A percentile compares a stretch with the other conserved stretches of the same genome.
Conservation (phyloP, 2,329 filamentous ascomycete genomes). For the Sphaerostilbella broomeana region DNA sequence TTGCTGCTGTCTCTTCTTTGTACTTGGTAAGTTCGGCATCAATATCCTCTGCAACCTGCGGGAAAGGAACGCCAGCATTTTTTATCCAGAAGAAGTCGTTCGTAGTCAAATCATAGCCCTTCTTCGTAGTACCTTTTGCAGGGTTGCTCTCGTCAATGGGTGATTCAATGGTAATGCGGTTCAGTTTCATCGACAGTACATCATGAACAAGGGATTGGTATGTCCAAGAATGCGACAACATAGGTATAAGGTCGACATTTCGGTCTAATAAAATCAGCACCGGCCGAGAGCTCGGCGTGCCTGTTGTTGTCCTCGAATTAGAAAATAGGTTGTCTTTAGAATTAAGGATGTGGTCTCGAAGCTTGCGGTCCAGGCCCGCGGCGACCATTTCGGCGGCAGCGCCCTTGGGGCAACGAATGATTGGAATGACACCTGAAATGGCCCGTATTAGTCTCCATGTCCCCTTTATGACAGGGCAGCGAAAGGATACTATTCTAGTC, state of each 20-base stretch:
- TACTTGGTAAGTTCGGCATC: slow-evolving; percentile 90
- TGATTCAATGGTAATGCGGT: slow-evolving; percentile 87
- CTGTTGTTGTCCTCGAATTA: slow-evolving; percentile 48
- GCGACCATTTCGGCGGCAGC: slow-evolving; percentile 92
- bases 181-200: slow-evolving; percentile 57
- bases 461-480: no score
- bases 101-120: slow-evolving; percentile 80
- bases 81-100: slow-evolving; percentile 96
- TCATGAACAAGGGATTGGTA: slow-evolving; percentile 78
- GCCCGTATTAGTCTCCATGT: slow-evolving; percentile 1
- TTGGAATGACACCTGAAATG: slow-evolving; percentile 70
- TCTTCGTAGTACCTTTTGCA: slow-evolving; percentile 70
- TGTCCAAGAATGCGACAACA: slow-evolving; percentile 89
- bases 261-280: slow-evolving; percentile 91
- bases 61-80: slow-evolving; percentile 86
- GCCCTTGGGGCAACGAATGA: slow-evolving; percentile 89
- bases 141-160: slow-evolving; percentile 72
- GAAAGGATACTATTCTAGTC: no score
- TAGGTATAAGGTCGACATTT: slow-evolving; percentile 91
- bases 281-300: slow-evolving; percentile 68
- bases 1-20: slow-evolving; percentile 88
- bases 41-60: slow-evolving; percentile 93
- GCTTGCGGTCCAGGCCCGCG: slow-evolving; percentile 87
- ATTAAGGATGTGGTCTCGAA: slow-evolving; percentile 93
- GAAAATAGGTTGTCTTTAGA: slow-evolving; percentile 98